These are phyloP conservation scores for Penicillium sp. DNA, from an alignment of 2,329 filamentous ascomycete species.

Conservation along the genomic window DNA sequence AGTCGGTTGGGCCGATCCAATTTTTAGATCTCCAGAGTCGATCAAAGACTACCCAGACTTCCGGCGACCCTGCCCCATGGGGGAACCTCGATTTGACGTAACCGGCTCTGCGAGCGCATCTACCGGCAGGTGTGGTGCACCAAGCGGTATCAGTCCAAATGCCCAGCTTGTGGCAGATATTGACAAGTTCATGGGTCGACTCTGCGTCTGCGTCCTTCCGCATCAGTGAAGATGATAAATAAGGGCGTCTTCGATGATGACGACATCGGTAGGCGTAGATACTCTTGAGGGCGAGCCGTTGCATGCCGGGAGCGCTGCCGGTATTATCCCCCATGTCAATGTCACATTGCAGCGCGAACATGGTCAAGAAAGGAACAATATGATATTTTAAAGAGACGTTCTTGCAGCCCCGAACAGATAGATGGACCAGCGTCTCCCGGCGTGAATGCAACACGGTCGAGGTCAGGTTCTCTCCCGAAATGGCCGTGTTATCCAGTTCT, in stretches of 20 bases:
- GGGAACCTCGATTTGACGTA: slow-evolving; percentile 58
- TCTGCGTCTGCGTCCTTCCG: slow-evolving; percentile 61
- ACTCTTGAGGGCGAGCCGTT: slow-evolving; percentile 56
- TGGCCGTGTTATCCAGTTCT: slow-evolving; percentile 62
- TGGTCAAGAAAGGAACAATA: slow-evolving; percentile 58
- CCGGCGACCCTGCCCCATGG: slow-evolving; percentile 49
- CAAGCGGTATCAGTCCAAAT: slow-evolving; percentile 64
- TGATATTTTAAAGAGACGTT: slow-evolving; percentile 66
- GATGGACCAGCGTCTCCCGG: slow-evolving; percentile 56
- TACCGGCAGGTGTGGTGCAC: slow-evolving; percentile 59
- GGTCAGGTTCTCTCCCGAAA: slow-evolving; percentile 58
- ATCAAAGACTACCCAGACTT: slow-evolving; percentile 64
- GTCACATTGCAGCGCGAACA: slow-evolving; percentile 47
- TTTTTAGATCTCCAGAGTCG: slow-evolving; percentile 60
- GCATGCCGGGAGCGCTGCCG: slow-evolving; percentile 33
- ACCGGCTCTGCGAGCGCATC: slow-evolving; percentile 57
- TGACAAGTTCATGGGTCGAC: slow-evolving; percentile 61
- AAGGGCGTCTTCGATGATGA: slow-evolving; percentile 61
- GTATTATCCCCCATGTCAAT: slow-evolving; percentile 46
- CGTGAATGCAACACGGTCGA: slow-evolving; percentile 56
- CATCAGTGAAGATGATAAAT: slow-evolving; percentile 56
- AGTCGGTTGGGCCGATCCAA: slow-evolving; percentile 51
- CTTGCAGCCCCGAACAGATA: slow-evolving; percentile 63
- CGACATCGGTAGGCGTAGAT: slow-evolving; percentile 63
- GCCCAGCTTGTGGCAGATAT: slow-evolving; percentile 57